Conservation (phyloP, 2,329 filamentous ascomycete genomes). For the Penicillium sp. region DNA sequence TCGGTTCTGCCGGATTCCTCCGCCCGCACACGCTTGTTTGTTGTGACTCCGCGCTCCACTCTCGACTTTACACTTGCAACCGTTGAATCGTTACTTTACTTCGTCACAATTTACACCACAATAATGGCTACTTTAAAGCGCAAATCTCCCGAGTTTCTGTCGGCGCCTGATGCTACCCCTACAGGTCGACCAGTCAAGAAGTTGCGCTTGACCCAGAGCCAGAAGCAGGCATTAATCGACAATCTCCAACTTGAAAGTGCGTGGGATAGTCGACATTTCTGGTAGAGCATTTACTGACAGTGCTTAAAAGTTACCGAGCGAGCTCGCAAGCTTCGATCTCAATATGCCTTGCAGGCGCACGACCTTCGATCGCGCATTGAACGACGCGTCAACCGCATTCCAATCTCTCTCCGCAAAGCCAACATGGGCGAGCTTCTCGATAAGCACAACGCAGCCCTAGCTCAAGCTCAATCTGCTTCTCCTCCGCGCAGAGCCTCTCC, state of each 20-base stretch:
- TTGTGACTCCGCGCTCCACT: conserved; percentile 24
- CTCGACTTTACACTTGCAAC: conserved; percentile 1
- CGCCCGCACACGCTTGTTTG: conserved; percentile 23
- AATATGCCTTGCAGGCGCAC: conserved; percentile 85
- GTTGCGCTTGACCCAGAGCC: conserved; percentile 63
- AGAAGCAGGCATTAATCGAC: conserved; percentile 85
- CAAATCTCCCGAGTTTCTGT: conserved; percentile 39
- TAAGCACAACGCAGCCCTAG: conserved; percentile 42
- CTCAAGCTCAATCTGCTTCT: conserved; percentile 28
- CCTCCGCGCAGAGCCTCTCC: conserved; percentile 33
- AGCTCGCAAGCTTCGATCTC: conserved; percentile 80
- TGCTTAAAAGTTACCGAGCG: conserved; percentile 72
- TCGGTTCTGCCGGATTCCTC: conserved; percentile 22
- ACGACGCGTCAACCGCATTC: conserved; percentile 90
- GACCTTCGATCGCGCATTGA: conserved; percentile 83
- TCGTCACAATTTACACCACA: conserved; percentile 2
- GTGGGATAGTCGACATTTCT: conserved; percentile 29
- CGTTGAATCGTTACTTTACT: background rate
- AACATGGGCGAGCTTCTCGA: conserved; percentile 79
- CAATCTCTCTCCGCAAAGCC: conserved; percentile 71
- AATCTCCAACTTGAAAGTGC: conserved; percentile 86
- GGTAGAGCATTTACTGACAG: conserved; percentile 7
- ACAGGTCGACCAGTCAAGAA: conserved; percentile 62
- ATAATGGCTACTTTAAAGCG: conserved; percentile 43
- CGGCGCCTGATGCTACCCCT: conserved; percentile 36